Evolutionary conservation across 2,329 filamentous ascomycete species (phyloP).

Genomic region (Hypomyces perniciosus): DNA sequence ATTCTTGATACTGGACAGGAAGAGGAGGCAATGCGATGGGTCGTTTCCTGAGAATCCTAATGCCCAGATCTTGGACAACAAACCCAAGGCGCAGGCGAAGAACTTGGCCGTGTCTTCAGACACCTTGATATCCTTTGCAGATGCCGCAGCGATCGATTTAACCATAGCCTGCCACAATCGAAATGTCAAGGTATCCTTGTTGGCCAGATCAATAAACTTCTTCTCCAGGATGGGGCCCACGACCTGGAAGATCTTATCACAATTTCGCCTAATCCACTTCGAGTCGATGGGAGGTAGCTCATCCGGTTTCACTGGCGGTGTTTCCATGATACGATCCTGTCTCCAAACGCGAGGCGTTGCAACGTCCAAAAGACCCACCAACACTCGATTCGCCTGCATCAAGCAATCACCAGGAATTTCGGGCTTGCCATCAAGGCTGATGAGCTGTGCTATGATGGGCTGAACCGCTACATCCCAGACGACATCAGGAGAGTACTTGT

Average conservation of each 20-base stretch:
- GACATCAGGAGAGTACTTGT: conserved; percentile 59
- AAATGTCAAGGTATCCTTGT: conserved; percentile 47
- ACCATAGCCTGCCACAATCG: conserved; percentile 59
- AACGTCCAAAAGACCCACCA: conserved; percentile 63
- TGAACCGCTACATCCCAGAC: conserved; percentile 75
- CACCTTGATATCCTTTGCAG: conserved; percentile 82
- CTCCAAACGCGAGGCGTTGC: conserved; percentile 61
- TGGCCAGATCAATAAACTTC: conserved; percentile 56
- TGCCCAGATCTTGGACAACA: conserved; percentile 65
- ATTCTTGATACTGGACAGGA: conserved; percentile 48
- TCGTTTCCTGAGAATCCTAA: conserved; percentile 34
- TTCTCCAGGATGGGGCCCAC: conserved; percentile 55
- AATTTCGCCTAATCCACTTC: conserved; percentile 77
- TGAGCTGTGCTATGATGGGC: conserved; percentile 54
- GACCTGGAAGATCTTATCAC: conserved; percentile 57
- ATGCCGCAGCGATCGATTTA: conserved; percentile 58
- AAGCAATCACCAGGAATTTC: conserved; percentile 44
- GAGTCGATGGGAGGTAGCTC: conserved; percentile 80
- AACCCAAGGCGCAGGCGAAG: conserved; percentile 62
- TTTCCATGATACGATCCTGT: conserved; percentile 62
- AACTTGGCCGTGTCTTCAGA: conserved; percentile 78
- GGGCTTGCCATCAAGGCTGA: conserved; percentile 32
- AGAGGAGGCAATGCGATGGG: conserved; percentile 39
- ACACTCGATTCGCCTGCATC: conserved; percentile 58
- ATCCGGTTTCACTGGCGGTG: conserved; percentile 52